A percentile compares a stretch with the other conserved stretches of the same genome.
phyloP scores from a whole-genome alignment of 192 early-diverging fungal genomes.

The Blastocladiella britannica region DNA sequence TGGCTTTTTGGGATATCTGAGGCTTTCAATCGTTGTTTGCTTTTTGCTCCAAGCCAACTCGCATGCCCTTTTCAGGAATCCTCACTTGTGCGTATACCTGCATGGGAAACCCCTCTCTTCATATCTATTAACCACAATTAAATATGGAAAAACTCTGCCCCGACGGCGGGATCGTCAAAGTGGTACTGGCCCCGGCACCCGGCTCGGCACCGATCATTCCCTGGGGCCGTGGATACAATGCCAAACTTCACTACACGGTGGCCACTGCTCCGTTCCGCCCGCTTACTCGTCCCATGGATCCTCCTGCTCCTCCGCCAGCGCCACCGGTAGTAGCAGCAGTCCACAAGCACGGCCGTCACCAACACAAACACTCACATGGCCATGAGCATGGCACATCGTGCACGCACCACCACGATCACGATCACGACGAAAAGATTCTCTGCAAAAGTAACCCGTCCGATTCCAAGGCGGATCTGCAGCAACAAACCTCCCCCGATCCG shows the following conservation, averaged over 20 bases:
- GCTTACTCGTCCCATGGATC: not conserved
- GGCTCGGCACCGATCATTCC: not conserved
- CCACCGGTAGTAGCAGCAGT: not conserved
- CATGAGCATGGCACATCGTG: not conserved
- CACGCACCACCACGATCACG: not conserved
- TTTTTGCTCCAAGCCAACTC: too few species aligned
- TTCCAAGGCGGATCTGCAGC: not conserved
- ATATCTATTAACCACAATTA: too few species aligned
- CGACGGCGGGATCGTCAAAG: slow-evolving; percentile 8
- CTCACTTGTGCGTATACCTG: too few species aligned
- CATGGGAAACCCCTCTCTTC: too few species aligned
- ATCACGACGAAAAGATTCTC: not conserved
- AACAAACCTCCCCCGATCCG: not conserved
- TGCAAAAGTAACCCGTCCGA: not conserved
- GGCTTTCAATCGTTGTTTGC: too few species aligned
- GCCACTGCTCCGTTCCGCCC: not conserved
- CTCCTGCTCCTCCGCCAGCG: not conserved
- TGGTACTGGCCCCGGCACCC: slow-evolving; percentile 1
- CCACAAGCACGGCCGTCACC: not conserved
- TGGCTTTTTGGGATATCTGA: too few species aligned
- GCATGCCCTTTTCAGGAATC: too few species aligned
- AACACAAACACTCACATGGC: not conserved
- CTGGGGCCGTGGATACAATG: slow-evolving; percentile 24
- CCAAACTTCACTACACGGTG: slow-evolving; percentile 23
- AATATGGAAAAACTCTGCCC: slow-evolving; percentile 3